phyloP scores from a whole-genome alignment of 176 grass and related monocot genomes.

The Musa schizocarpa region DNA sequence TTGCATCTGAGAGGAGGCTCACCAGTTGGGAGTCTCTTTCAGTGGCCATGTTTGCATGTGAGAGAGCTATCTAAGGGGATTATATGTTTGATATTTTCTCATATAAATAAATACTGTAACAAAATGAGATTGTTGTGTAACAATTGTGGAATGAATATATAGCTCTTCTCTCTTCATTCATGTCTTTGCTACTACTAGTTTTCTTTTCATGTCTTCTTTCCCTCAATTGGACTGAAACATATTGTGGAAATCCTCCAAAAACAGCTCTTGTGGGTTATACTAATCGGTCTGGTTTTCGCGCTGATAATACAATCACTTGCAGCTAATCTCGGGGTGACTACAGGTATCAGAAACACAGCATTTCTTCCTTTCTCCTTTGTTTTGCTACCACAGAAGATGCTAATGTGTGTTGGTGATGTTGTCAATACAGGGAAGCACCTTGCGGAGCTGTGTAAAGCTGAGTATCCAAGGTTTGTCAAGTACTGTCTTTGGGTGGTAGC shows the following conservation, averaged over 20 bases:
- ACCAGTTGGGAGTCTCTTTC: neutral
- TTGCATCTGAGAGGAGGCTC: neutral
- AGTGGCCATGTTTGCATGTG: no score
- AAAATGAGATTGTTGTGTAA: no score
- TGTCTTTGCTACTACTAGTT: no score
- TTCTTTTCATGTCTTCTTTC: neutral
- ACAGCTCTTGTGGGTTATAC: conserved; percentile 87
- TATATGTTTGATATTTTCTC: no score
- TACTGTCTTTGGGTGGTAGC: conserved; percentile 3
- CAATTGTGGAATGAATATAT: neutral
- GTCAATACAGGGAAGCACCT: conserved; percentile 11
- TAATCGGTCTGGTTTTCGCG: conserved; percentile 78
- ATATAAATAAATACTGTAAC: no score
- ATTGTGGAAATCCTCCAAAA: neutral
- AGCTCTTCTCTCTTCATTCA: neutral
- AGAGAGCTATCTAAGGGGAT: no score
- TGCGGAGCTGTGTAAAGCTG: conserved; percentile 14
- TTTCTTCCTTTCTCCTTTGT: neutral
- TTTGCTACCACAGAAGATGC: neutral
- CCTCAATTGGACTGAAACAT: neutral
- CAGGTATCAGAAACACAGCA: conserved; percentile 33
- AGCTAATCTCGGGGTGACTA: conserved; percentile 84
- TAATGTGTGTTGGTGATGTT: neutral
- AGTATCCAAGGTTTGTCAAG: conserved; percentile 8
- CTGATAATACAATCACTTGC: conserved; percentile 80